These are phyloP conservation scores for Candolleomyces eurysporus DNA, from an alignment of 768 basidiomycete genomes.

Conservation along the genomic window DNA sequence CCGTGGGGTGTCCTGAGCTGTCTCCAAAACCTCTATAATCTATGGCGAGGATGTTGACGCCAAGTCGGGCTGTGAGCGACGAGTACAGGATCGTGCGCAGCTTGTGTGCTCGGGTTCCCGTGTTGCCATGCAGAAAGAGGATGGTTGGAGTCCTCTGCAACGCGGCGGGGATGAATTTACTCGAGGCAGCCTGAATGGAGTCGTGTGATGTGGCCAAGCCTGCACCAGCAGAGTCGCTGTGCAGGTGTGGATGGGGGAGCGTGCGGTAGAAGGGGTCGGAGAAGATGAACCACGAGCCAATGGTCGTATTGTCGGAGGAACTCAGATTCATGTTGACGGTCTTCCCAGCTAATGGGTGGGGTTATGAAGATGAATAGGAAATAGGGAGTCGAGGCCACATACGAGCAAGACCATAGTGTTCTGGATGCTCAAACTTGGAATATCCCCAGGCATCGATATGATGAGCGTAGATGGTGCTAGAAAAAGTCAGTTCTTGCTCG, in stretches of 20 bases:
- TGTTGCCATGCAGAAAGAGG: conserved; percentile 75
- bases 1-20: conserved; percentile 61
- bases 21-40: conserved; percentile 82
- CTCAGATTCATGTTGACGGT: conserved; percentile 55
- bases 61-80: conserved; percentile 47
- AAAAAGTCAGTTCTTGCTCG: background rate
- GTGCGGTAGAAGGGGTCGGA: conserved; percentile 48
- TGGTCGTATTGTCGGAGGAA: conserved; percentile 59
- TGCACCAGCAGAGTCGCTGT: conserved; percentile 19
- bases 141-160: conserved; percentile 48
- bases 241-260: conserved; percentile 31
- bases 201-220: background rate
- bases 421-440: conserved; percentile 36
- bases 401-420: conserved; percentile 43
- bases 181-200: conserved; percentile 23
- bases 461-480: conserved; percentile 38
- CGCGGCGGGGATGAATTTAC: conserved; percentile 26
- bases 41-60: conserved; percentile 59
- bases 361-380: background rate
- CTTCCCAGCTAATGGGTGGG: conserved; percentile 47
- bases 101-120: conserved; percentile 55
- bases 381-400: conserved; percentile 13
- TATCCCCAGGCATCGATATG: conserved; percentile 35
- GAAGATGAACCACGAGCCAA: conserved; percentile 70
- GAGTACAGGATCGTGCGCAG: conserved; percentile 53